Percentiles rank a stretch among this genome's conserved stretches.
Evolutionary conservation across 2,329 filamentous ascomycete species (phyloP).

Genomic region (Cryphonectria nitschkei): DNA sequence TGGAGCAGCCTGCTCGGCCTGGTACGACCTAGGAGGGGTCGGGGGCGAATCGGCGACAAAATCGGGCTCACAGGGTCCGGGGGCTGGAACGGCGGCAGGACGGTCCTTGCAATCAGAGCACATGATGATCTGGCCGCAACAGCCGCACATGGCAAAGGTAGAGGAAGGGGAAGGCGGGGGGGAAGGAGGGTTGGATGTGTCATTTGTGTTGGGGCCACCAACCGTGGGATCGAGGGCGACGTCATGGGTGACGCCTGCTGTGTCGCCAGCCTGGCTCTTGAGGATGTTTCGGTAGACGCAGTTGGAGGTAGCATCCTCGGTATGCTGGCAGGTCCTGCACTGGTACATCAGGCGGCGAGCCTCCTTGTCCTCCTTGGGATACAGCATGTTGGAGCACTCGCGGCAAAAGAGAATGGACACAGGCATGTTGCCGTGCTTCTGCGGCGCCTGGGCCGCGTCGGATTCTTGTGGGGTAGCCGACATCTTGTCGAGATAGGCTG

Average conservation of each 20-base stretch:
- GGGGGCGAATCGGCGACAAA: slow-evolving; percentile 23
- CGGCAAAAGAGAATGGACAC: slow-evolving; percentile 98
- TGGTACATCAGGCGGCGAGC: slow-evolving; percentile 88
- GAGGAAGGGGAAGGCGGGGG: slow-evolving; percentile 21
- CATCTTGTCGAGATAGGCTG: slow-evolving; percentile 46
- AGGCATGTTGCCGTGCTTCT: slow-evolving; percentile 67
- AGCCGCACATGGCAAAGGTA: slow-evolving; percentile 46
- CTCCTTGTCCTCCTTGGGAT: slow-evolving; percentile 90
- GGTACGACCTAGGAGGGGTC: slow-evolving; percentile 24
- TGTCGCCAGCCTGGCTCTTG: slow-evolving; percentile 89
- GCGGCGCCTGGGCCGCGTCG: slow-evolving; percentile 45
- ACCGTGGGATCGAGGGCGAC: slow-evolving; percentile 98
- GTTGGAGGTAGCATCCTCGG: slow-evolving; percentile 80
- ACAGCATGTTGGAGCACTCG: slow-evolving; percentile 98
- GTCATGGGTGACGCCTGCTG: slow-evolving; percentile 95
- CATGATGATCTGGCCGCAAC: slow-evolving; percentile 50
- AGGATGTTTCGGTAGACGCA: slow-evolving; percentile 97
- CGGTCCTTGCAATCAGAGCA: slow-evolving; percentile 45
- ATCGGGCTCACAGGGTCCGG: slow-evolving; percentile 22
- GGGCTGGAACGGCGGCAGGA: slow-evolving; percentile 29
- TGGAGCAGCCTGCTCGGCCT: slow-evolving; percentile 22
- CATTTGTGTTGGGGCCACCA: slow-evolving; percentile 56
- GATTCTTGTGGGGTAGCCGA: slow-evolving; percentile 58
- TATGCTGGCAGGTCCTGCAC: slow-evolving; percentile 93
- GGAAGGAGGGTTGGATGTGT: slow-evolving; percentile 18